Percentiles rank a stretch among this genome's conserved stretches.
These are phyloP conservation scores for Xerocomus cyaneibrunnescens DNA, from an alignment of 1,284 basidiomycete species.

Conservation along the genomic window DNA sequence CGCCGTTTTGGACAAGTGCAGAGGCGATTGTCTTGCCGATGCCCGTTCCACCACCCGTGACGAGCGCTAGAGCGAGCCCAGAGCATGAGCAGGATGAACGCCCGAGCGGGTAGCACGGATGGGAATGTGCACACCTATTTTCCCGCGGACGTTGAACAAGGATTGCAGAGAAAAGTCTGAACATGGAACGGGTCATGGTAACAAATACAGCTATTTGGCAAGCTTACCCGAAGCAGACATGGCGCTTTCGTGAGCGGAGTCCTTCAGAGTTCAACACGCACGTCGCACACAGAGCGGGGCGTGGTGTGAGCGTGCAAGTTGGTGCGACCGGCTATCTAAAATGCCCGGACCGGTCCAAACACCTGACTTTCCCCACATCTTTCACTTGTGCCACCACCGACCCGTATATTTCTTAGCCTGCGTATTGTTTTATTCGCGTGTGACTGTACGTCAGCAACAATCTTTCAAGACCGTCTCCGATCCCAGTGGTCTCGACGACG, in stretches of 20 bases:
- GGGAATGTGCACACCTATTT: conserved; percentile 53
- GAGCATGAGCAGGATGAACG: conserved; percentile 3
- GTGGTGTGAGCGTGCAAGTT: background rate
- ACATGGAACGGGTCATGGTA: background rate
- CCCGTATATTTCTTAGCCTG: too few relatives aligned
- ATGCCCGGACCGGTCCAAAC: conserved; percentile 1
- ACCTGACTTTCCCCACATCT: too few relatives aligned
- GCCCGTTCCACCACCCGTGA: conserved; percentile 79
- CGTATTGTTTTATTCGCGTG: too few relatives aligned
- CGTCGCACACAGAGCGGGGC: background rate
- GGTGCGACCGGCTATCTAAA: background rate
- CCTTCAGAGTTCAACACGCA: background rate
- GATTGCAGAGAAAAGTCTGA: conserved; percentile 57
- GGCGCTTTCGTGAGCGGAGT: background rate
- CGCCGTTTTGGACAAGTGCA: conserved; percentile 79
- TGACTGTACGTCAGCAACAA: too few relatives aligned
- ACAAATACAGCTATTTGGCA: too few relatives aligned
- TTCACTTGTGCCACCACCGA: too few relatives aligned
- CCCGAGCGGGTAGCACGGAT: background rate
- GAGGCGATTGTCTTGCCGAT: conserved; percentile 82
- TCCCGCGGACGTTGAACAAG: conserved; percentile 75
- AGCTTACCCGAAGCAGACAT: conserved; percentile 21
- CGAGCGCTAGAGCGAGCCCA: conserved; percentile 50
- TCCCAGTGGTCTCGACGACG: too few relatives aligned
- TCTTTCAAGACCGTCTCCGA: too few relatives aligned